Percentiles rank a stretch among this genome's conserved stretches.
Conservation (phyloP, 345 rosid genomes). For the Rhodomyrtus tomentosa region DNA sequence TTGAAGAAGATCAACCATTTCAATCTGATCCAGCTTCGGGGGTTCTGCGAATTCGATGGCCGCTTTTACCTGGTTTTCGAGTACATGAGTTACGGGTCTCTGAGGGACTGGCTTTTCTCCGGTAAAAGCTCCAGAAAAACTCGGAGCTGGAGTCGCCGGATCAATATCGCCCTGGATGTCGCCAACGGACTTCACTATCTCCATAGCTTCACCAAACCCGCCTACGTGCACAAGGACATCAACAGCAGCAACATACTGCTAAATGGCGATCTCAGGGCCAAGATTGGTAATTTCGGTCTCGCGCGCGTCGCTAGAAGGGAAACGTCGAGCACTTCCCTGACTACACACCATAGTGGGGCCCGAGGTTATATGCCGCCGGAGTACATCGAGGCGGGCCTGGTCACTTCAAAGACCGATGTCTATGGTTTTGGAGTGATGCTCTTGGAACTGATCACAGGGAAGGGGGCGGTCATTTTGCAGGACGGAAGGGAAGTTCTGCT, state of each 20-base stretch:
- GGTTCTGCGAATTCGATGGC: constrained; percentile 18
- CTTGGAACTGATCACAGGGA: constrained; percentile 32
- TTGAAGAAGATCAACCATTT: constrained; percentile 32
- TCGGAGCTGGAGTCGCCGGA: constrained; percentile 17
- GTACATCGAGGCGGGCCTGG: constrained; percentile 6
- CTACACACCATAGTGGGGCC: background rate
- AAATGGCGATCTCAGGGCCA: constrained; percentile 23
- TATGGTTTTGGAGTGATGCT: constrained; percentile 34
- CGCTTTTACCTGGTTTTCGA: constrained; percentile 26
- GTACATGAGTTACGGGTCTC: constrained; percentile 24
- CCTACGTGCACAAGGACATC: constrained; percentile 29
- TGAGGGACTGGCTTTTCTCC: constrained; percentile 18
- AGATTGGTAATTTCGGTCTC: constrained; percentile 31
- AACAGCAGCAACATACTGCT: constrained; percentile 30
- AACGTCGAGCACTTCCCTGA: background rate
- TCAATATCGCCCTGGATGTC: constrained; percentile 34
- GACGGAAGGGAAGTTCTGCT: constrained; percentile 19
- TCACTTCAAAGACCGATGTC: constrained; percentile 28
- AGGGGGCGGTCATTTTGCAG: constrained; percentile 15
- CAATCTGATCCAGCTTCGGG: constrained; percentile 30
- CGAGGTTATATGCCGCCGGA: background rate
- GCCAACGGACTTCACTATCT: constrained; percentile 43
- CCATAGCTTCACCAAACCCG: constrained; percentile 37
- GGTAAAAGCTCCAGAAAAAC: background rate
- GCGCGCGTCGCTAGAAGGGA: constrained; percentile 9